Conservation (phyloP, 108 stramenopile species). For the Nitzschia sp. region DNA sequence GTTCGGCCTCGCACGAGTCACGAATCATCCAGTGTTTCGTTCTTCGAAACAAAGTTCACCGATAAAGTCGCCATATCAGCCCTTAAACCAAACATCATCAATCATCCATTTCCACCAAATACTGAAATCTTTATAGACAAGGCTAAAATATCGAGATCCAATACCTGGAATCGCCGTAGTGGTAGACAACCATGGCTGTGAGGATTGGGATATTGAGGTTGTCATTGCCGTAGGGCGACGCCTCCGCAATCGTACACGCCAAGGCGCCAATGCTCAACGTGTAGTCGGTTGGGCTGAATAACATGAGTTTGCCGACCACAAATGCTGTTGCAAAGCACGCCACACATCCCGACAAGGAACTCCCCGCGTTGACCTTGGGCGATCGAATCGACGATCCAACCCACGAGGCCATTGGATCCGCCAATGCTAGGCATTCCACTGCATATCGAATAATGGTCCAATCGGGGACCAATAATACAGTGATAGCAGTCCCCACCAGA, state of each 20-base stretch:
- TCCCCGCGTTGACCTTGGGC: slow-evolving; percentile 21
- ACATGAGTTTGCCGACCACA: slow-evolving; percentile 32
- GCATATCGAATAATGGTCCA: slow-evolving; percentile 46
- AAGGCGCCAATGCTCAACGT: slow-evolving; percentile 38
- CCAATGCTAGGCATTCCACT: slow-evolving; percentile 54
- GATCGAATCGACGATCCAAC: slow-evolving; percentile 38
- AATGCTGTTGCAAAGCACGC: slow-evolving; percentile 55
- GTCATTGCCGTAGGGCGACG: slow-evolving; percentile 53
- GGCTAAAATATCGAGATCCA: not conserved
- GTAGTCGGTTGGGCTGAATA: not conserved
- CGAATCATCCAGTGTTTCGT: too few relatives aligned
- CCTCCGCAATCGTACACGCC: slow-evolving; percentile 56
- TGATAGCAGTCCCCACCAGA: slow-evolving; percentile 45
- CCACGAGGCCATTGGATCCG: slow-evolving; percentile 69
- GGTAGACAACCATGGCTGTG: slow-evolving; percentile 41
- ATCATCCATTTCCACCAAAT: too few relatives aligned
- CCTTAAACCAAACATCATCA: too few relatives aligned
- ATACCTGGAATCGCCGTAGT: not conserved
- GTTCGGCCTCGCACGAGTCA: too few relatives aligned
- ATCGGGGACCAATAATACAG: slow-evolving; percentile 25
- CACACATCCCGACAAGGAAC: slow-evolving; percentile 47
- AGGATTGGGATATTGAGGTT: slow-evolving; percentile 58
- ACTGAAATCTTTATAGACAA: not conserved
- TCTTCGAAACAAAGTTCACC: too few relatives aligned
- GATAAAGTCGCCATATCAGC: too few relatives aligned